Evolutionary conservation across 257 asterid genomes (phyloP).

Genomic region (Agastache rugosa): DNA sequence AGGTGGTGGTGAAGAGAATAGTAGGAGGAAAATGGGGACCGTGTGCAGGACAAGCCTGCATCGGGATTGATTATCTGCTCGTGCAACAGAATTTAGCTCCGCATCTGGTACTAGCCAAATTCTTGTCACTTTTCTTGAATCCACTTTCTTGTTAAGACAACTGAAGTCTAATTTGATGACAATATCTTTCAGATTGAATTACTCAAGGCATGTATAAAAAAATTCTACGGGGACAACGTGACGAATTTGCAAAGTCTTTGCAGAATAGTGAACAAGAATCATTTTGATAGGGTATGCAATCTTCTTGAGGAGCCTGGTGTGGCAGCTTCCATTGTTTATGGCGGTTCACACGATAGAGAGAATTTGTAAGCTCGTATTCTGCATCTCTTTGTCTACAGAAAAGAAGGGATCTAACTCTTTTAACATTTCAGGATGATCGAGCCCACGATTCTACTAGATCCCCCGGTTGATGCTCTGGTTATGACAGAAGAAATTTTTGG

Average conservation of each 20-base stretch:
- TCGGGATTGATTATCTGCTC: constrained; percentile 83
- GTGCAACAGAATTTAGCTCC: constrained; percentile 65
- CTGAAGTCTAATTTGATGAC: neutral
- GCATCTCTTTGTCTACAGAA: constrained; percentile 8
- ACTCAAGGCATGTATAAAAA: constrained; percentile 61
- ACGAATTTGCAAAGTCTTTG: constrained; percentile 64
- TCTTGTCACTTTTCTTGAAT: constrained; percentile 8
- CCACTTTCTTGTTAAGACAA: neutral
- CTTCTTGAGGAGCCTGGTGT: constrained; percentile 75
- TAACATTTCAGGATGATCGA: constrained; percentile 65
- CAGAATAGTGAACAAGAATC: constrained; percentile 77
- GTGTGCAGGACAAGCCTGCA: constrained; percentile 97
- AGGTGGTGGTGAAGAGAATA: constrained; percentile 86
- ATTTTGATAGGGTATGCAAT: constrained; percentile 65
- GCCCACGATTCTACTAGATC: constrained; percentile 90
- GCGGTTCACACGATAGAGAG: constrained; percentile 75
- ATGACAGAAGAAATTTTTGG: constrained; percentile 96
- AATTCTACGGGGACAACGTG: constrained; percentile 65
- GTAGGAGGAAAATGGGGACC: constrained; percentile 91
- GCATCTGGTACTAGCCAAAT: constrained; percentile 54
- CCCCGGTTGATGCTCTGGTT: constrained; percentile 79
- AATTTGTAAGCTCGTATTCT: constrained; percentile 55
- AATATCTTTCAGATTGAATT: constrained; percentile 64
- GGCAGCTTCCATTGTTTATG: constrained; percentile 70
- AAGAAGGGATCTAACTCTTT: neutral